Base-by-base conservation (phyloP, 306 rosid species). In the Cercis canadensis region DNA sequence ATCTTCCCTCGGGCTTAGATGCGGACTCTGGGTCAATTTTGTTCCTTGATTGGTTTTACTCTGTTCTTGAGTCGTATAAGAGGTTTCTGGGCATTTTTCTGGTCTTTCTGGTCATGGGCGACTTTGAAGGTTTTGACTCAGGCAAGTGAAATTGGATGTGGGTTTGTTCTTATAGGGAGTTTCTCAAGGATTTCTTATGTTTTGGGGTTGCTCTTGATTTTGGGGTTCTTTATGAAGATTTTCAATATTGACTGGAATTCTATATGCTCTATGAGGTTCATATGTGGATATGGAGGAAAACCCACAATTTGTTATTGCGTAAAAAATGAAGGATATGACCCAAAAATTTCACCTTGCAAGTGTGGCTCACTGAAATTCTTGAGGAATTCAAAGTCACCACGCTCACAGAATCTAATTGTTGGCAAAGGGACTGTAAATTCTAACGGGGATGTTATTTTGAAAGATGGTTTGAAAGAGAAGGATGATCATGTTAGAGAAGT, bases 141-240 rank as follows among this genome's bases (percentile, higher is more conserved):
- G 58, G 77, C 75, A 1, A 66, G 78, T 58, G 84, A 80, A 13
- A 79, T 90, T 57, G 78, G 83, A 57, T 86, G 85, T 29, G 86
- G 87, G n/a, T 57, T 81, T 40, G 69, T 85, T 14, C 80, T 87
- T 18, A 82, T 88, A 5, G 85, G 89, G 7, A 80, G 81, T 44
- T 70, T 56, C 60, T 83, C 88, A 0, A 73, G 64, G 11, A 2
- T 82, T 70, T 67, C 82, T 57, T 69, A 78, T 33, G 17, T 83
- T 14, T 4, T 87, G 4, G 91, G 87, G 4, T 33, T 85, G 74
- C 19, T 74, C 36, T 36, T 88, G 18, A 65, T 88, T 45, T 80
- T 85, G 15, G 14, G 19, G 0, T 53, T 78, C 57, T 70, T 80
- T 31, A 0, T 86, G 7, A 79, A 59, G 57, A 8, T 81, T 58